Base-by-base conservation (phyloP, 2,329 filamentous ascomycete genomes). In the Camillea tinctor region DNA sequence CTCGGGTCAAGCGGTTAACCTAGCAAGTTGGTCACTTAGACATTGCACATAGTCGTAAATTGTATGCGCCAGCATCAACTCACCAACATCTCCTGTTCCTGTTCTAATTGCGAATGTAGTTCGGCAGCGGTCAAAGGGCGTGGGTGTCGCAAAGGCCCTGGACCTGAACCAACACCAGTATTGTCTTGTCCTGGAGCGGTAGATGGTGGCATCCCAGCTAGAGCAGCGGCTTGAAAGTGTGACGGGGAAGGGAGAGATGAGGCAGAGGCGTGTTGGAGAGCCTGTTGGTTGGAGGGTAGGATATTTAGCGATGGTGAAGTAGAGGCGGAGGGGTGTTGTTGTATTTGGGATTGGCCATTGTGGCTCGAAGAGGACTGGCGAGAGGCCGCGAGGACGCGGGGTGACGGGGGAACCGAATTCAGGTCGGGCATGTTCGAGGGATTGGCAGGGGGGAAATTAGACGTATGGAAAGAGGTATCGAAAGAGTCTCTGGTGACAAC, bases 1-100 rank as follows among this genome's bases (percentile, higher is more conserved):
- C 94, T 59, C 94, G 90, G 0, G 92, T 96, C 30, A 98, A 83
- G 36, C 94, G 92, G 78, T 98, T 98, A 62, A 97, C 91, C 92
- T 94, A 71, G 5, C 11, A 17, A 48, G 24, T 19, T n/a, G 6
- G 36, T n/a, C 36, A 13, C 15, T 57, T 55, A 55, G 59, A 17
- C 6, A 19, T 11, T 19, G 7, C 17, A 50, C 24, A 11, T 6
- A 44, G 36, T 5, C 2, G 13, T 44, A 15, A 2, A 44, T n/a
- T 11, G 13, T 15, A 44, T 44, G 36, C 36, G 36, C 13, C 15
- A 13, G 13, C 11, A 44, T 30, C 36, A 44, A 17, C 36, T 44
- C n/a, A 20, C 23, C 21, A 97, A 89, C 40, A 93, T 91, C 76
- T 98, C 94, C 70, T 98, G 93, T 73, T 98, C 94, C 75, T 96